These are phyloP conservation scores for Clavariopsis aquatica DNA, from an alignment of 495 filamentous ascomycete genomes.

Conservation along the genomic window DNA sequence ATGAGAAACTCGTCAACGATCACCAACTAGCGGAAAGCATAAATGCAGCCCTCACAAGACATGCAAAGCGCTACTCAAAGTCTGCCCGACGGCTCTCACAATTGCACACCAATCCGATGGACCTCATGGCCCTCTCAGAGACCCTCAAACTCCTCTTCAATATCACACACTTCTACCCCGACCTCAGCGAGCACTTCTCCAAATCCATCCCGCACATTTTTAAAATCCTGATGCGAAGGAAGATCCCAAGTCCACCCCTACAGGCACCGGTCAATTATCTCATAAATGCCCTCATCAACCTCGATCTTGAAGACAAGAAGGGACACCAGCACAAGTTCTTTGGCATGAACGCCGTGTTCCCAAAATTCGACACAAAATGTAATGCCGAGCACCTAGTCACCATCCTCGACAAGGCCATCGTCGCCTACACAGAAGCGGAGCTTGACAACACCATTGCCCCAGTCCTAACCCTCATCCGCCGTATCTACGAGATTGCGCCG, in stretches of 20 bases:
- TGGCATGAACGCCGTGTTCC: conserved; percentile 55
- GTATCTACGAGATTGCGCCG: conserved; percentile 73
- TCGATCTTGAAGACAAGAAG: conserved; percentile 63
- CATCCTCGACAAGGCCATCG: conserved; percentile 69
- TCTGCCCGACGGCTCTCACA: conserved; percentile 22
- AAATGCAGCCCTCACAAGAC: conserved; percentile 59
- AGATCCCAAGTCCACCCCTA: conserved; percentile 59
- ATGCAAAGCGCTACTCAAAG: conserved; percentile 62
- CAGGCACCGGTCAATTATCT: conserved; percentile 63
- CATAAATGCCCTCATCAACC: conserved; percentile 77
- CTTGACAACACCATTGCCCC: conserved; percentile 70
- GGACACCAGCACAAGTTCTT: conserved; percentile 34
- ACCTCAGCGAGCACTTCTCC: conserved; percentile 61
- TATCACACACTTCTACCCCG: conserved; percentile 69
- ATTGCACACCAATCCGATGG: conserved; percentile 57
- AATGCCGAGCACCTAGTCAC: conserved; percentile 70
- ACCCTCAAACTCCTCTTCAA: conserved; percentile 90
- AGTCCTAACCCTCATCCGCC: conserved; percentile 69
- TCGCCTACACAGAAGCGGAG: conserved; percentile 60
- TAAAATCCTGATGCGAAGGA: conserved; percentile 63
- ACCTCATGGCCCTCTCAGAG: conserved; percentile 78
- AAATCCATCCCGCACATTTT: conserved; percentile 70
- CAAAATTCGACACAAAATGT: conserved; percentile 59
- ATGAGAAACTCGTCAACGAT: conserved; percentile 67
- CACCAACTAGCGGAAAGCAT: conserved; percentile 71